Evolutionary conservation across 129 eudicot species (phyloP), one percentile per base, ranked within the genome.

Genomic region (Artemisia annua): DNA sequence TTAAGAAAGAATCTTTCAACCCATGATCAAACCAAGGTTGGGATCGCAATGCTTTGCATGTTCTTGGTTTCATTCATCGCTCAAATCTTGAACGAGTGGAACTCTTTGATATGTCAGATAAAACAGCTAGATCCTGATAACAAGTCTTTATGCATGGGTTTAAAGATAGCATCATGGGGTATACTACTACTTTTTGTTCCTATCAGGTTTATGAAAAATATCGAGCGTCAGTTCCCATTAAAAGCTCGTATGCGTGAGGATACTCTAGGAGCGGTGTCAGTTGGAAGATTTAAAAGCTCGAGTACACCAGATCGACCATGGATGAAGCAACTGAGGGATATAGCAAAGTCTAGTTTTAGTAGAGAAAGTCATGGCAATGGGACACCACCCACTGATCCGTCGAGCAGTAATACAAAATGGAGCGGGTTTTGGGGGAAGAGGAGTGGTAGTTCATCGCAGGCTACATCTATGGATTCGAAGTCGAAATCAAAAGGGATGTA

Each of bases 271-370:
- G 63, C 80, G 9, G 69, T 77, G 44, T 51, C 84, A 17, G 67
- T 53, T 3, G 81, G 63, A 11, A 63, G 87, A 64, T 63, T 69
- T 63, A 79, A 84, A 81, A 73, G 85, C 80, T 84, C 88, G 0
- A 77, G 76, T 18, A 58, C 71, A 20, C 59, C 76, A 9, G 98
- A 90, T 13, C 87, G 66, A 48, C 86, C 98, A 1, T 94, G 97
- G 97, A 66, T 83, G 80, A 90, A 81, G 80, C 98, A 86, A 52
- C 53, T 94, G 55, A 79, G 98, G 48, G 98, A 87, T 71, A 28
- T 93, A 52, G 97, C 98, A 1, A 86, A 82, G 83, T 78, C 96
- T 5, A 87, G 98, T 81, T 89, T 89, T 70, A 77, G 83, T 15
- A 87, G 69, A 76, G 95, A 84, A 17, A 79, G 56, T 7, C 20